These are phyloP conservation scores for Pestalotiopsis sp. DNA, from an alignment of 2,329 filamentous ascomycete genomes.

Conservation along the genomic window DNA sequence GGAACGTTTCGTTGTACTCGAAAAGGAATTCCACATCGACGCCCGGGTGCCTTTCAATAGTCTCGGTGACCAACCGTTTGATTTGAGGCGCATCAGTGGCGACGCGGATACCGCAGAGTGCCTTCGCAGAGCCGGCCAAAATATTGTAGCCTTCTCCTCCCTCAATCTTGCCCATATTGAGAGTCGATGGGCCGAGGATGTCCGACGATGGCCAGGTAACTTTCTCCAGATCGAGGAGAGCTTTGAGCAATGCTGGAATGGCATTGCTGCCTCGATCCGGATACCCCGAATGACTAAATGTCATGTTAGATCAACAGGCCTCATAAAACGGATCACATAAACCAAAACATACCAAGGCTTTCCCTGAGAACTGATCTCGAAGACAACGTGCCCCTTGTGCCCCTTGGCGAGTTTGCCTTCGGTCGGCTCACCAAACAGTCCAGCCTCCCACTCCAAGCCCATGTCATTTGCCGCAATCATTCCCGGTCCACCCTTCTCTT, in stretches of 20 bases:
- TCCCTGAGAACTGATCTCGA: conserved; percentile 32
- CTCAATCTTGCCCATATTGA: conserved; percentile 40
- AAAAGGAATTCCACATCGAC: conserved; percentile 37
- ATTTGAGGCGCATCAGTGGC: conserved; percentile 36
- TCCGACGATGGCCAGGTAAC: conserved; percentile 35
- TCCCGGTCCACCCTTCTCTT: conserved; percentile 57
- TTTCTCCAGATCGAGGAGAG: conserved; percentile 33
- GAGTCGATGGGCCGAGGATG: conserved; percentile 39
- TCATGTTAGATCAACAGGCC: neutral
- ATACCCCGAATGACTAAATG: conserved; percentile 36
- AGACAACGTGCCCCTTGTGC: conserved; percentile 49
- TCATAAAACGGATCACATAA: neutral
- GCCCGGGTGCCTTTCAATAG: conserved; percentile 33
- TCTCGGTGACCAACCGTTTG: conserved; percentile 33
- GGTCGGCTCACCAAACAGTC: conserved; percentile 58
- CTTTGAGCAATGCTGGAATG: conserved; percentile 32
- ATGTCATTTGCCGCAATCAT: conserved; percentile 53
- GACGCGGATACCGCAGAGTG: conserved; percentile 41
- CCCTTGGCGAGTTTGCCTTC: conserved; percentile 54
- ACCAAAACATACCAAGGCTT: conserved; percentile 25
- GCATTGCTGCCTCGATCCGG: conserved; percentile 37
- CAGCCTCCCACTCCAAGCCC: conserved; percentile 43
- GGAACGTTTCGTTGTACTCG: conserved; percentile 38
- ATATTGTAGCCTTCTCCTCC: conserved; percentile 43
- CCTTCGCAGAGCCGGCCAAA: conserved; percentile 37